phyloP scores from a whole-genome alignment of 2,329 filamentous ascomycete species.

The Cadophora malorum region DNA sequence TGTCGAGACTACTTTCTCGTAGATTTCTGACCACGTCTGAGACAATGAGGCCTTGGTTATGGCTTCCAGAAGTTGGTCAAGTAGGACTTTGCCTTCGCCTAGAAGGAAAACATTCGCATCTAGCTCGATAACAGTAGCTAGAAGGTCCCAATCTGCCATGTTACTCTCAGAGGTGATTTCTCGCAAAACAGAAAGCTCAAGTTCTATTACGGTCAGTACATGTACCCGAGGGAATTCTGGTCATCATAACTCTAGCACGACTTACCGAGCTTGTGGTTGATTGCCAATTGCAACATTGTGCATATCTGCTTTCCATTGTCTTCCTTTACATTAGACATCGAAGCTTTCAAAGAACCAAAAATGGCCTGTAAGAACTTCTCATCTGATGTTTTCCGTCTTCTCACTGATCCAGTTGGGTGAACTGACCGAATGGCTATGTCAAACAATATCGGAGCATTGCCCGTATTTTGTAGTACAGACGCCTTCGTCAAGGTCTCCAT shows the following conservation, averaged over 20 bases:
- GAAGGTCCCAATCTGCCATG: conserved; percentile 47
- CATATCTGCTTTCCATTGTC: conserved; percentile 40
- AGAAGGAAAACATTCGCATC: conserved; percentile 54
- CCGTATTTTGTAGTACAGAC: conserved; percentile 41
- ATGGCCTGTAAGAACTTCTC: conserved; percentile 56
- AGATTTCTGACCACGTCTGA: conserved; percentile 33
- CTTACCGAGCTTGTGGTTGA: conserved; percentile 43
- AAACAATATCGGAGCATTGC: conserved; percentile 52
- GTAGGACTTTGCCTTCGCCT: conserved; percentile 39
- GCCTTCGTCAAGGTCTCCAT: conserved; percentile 38
- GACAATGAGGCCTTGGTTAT: conserved; percentile 42
- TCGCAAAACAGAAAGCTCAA: conserved; percentile 46
- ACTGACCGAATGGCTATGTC: conserved; percentile 54
- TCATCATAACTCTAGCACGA: too few species aligned
- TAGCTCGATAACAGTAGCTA: conserved; percentile 52
- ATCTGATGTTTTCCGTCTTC: conserved; percentile 53
- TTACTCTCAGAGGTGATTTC: conserved; percentile 43
- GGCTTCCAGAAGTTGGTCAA: conserved; percentile 44
- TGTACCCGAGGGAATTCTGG: not conserved
- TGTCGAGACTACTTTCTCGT: conserved; percentile 43
- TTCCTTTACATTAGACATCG: conserved; percentile 34
- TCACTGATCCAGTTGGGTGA: conserved; percentile 50
- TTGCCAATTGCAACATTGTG: conserved; percentile 46
- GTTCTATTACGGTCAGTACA: conserved; percentile 18
- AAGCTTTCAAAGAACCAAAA: conserved; percentile 47